Conservation (phyloP, 2,329 filamentous ascomycete genomes). For the Exutisphaerella laricina region DNA sequence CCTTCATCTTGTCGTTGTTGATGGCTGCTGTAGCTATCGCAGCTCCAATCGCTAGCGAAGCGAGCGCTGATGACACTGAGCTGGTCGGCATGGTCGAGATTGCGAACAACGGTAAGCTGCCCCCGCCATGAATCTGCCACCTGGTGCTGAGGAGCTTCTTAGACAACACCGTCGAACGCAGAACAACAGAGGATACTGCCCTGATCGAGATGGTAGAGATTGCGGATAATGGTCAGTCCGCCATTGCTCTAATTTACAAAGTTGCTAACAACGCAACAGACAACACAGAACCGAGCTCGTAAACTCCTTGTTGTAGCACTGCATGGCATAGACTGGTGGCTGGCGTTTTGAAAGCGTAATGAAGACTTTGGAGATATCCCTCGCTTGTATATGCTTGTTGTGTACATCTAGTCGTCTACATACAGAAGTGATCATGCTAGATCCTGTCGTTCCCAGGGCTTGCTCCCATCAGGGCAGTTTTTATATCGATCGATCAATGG, state of each 20-base stretch:
- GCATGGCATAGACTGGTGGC: no score
- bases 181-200: neutral
- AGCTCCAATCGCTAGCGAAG: constrained; percentile 1
- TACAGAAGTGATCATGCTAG: neutral
- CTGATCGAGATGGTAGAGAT: constrained; percentile 4
- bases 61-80: neutral
- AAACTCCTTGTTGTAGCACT: no score
- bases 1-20: neutral
- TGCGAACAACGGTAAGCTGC: neutral
- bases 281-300: neutral
- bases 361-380: constrained; percentile 1
- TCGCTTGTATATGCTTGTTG: neutral
- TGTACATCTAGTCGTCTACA: neutral
- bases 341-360: neutral
- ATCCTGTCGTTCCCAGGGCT: neutral
- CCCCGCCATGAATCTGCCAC: neutral
- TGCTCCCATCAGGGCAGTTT: constrained; percentile 6
- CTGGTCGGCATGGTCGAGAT: neutral
- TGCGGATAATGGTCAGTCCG: constrained; percentile 2
- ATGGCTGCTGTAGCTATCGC: neutral
- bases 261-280: neutral
- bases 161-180: neutral
- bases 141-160: neutral
- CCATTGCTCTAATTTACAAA: no score
- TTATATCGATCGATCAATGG: constrained; percentile 7